Evolutionary conservation across 306 rosid genomes (phyloP), one percentile per base, ranked within the genome.

Genomic region (Dalbergia cochinchinensis): DNA sequence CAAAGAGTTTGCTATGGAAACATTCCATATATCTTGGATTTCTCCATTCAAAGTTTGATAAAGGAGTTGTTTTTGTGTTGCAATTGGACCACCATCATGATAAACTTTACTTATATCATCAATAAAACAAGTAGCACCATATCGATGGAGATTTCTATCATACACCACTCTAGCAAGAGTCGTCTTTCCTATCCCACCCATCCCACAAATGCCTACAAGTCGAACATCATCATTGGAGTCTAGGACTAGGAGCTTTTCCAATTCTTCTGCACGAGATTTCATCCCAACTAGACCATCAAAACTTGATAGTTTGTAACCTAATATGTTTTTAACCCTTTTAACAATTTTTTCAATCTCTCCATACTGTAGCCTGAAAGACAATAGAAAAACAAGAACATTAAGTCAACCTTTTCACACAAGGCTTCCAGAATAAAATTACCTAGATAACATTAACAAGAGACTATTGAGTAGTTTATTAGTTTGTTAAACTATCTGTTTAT

Each of bases 101-200:
- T 9, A 45, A 68, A 44, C 11, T 55, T 68, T 44, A 31, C 82
- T 78, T 68, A 72, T 60, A 42, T 80, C 67, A 8, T 53, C 67
- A 42, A 73, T 39, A 6, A 45, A 62, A 69, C 77, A 69, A 7
- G 6, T 3, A 33, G 20, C 35, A 33, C 11, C 44, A 60, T 59
- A 78, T 8, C 22, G 15, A 70, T 65, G 33, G 12, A 15, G 35
- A 55, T 50, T 65, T 42, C 44, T 65, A 4, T 1, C 31, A n/a
- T 60, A 69, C 12, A 79, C 33, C 13, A n/a, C n/a, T 1, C 13
- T 12, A 47, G 55, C 57, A 60, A 79, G 14, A 47, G 65, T 79
- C 4, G 77, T 34, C 55, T 68, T 78, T 26, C 78, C 79, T 60
- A 61, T 64, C 14, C 69, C 69, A 7, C 45, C 47, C 79, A 74